phyloP scores from a whole-genome alignment of 345 rosid genomes.

The Heritiera fomes region DNA sequence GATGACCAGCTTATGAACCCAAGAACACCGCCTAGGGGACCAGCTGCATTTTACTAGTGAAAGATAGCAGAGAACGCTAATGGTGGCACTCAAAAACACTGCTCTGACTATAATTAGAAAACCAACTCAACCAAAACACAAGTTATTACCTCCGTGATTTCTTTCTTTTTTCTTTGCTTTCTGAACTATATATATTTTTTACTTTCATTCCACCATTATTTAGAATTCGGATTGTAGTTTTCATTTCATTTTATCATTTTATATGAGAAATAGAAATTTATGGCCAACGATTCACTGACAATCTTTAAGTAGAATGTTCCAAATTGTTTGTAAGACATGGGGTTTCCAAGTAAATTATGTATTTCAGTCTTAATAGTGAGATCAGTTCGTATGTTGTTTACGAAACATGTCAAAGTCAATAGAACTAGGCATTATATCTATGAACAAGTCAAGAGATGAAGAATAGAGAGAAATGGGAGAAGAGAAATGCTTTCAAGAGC shows the following conservation, averaged over 20 bases:
- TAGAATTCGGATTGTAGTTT: neutral
- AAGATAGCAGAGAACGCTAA: neutral
- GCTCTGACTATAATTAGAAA: neutral
- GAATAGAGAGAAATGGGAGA: no score
- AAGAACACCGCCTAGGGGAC: slow-evolving; percentile 9
- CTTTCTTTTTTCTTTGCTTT: neutral
- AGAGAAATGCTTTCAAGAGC: no score
- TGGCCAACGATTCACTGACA: neutral
- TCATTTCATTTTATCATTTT: neutral
- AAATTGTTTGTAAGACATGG: neutral
- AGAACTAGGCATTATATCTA: no score
- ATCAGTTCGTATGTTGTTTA: slow-evolving; percentile 24
- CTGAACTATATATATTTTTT: neutral
- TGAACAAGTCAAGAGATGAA: no score
- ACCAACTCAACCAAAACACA: neutral
- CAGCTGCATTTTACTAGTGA: neutral
- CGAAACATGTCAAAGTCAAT: no score
- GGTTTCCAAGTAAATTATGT: neutral
- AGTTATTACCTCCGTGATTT: neutral
- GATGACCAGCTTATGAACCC: slow-evolving; percentile 4
- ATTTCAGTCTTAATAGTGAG: neutral
- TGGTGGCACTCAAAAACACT: neutral
- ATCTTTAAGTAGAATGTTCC: neutral
- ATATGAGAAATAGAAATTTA: neutral
- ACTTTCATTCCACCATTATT: neutral